Base-by-base conservation (phyloP, 345 rosid genomes). In the Populus tremula region DNA sequence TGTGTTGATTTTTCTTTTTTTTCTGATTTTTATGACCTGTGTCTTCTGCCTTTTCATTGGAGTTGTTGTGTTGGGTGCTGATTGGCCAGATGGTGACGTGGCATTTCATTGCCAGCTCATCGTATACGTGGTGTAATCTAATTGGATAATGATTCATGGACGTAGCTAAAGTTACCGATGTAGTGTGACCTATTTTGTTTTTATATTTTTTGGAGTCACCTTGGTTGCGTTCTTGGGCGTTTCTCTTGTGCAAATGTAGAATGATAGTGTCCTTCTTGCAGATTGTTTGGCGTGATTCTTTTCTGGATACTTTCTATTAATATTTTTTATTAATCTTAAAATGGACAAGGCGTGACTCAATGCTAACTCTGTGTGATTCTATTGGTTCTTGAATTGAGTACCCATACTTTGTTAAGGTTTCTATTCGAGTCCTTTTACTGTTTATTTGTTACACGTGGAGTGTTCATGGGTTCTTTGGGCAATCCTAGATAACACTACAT, bases 11-110 rank as follows among this genome's bases (percentile, higher is more conserved):
- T 50, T 45, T 25, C 33, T 29, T 20, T 2, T 39, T 41, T 21
- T 18, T 25, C 50, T 41, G 31, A 16, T 56, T 18, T 36, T 21
- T 73, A 67, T 59, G 27, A 59, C 38, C 38, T 20, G 21, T 13
- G 35, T n/a, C 54, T 25, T 27, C 4, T 8, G 35, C 54, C 56
- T 23, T 70, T 70, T 71, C 27, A 20, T 64, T 41, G 29, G 38
- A 29, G 21, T 36, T 41, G 69, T 10, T 41, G 70, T 17, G 61
- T 65, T 64, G 45, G 18, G 5, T 56, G 45, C 16, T 53, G 45
- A 74, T 74, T 74, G 77, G 63, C 33, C 23, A 5, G 6, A 5
- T 31, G 4, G 69, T 63, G 70, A 64, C 70, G 39, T 74, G 70
- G 41, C 59, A 45, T 65, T 10, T 11, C n/a, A 3, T 29, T 45